Conservation (phyloP, 2,329 filamentous ascomycete species). For the Fusarium verticillioides region DNA sequence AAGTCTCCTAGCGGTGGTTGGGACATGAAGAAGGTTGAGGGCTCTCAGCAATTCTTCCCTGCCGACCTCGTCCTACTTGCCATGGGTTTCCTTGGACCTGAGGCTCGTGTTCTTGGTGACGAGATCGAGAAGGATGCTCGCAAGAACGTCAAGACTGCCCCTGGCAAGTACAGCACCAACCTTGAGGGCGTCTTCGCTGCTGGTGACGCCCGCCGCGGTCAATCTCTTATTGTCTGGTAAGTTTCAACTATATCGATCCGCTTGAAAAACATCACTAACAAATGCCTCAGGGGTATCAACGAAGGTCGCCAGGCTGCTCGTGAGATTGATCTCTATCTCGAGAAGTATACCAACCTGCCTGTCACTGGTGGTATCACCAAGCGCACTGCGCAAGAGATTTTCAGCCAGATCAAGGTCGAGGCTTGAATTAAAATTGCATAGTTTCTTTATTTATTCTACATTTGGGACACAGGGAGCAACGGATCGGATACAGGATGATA, state of each 20-base stretch:
- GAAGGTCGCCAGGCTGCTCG: constrained; percentile 93
- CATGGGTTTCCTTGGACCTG: constrained; percentile 97
- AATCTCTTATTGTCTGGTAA: constrained; percentile 96
- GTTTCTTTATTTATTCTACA: not conserved
- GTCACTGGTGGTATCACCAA: constrained; percentile 95
- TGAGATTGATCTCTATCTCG: constrained; percentile 90
- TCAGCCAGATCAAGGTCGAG: constrained; percentile 51
- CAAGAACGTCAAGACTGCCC: constrained; percentile 95
- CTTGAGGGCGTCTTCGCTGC: constrained; percentile 90
- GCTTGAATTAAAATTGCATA: constrained; percentile 23
- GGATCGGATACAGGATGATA: constrained; percentile 24
- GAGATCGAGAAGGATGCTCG: constrained; percentile 89
- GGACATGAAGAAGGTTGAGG: constrained; percentile 98
- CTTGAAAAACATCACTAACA: not conserved
- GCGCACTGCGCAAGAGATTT: constrained; percentile 78
- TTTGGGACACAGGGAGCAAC: constrained; percentile 29
- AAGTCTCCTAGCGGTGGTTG: constrained; percentile 89
- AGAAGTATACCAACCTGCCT: constrained; percentile 81
- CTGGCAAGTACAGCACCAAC: constrained; percentile 89
- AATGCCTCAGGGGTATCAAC: constrained; percentile 81
- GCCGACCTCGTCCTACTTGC: constrained; percentile 93
- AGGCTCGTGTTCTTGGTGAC: constrained; percentile 87
- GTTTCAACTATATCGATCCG: constrained; percentile 46
- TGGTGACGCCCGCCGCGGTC: constrained; percentile 93
- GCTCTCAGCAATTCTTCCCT: constrained; percentile 94